These are phyloP conservation scores for Anaeramoeba ignava DNA, from an alignment of 78 protist genomes.

Conservation along the genomic window DNA sequence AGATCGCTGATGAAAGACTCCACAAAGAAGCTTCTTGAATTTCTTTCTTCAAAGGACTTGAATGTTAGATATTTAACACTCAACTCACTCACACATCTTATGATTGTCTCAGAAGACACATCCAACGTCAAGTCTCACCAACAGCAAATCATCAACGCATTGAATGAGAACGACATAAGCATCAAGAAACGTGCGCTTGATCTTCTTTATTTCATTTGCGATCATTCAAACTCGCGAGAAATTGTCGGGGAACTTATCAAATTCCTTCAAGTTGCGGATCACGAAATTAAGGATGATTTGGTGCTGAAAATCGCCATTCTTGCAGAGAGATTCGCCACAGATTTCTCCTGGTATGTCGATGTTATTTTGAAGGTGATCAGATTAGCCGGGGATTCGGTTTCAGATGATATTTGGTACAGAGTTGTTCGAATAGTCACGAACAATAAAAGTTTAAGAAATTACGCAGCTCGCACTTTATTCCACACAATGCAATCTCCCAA, in stretches of 20 bases:
- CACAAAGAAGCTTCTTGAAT: constrained; percentile 46
- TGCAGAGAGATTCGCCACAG: constrained; percentile 75
- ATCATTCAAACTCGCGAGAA: constrained; percentile 27
- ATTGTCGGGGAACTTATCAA: constrained; percentile 70
- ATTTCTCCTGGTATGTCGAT: constrained; percentile 82
- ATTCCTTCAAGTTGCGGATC: constrained; percentile 59
- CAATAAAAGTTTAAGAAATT: constrained; percentile 59
- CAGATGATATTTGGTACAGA: constrained; percentile 83
- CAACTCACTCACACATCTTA: constrained; percentile 42
- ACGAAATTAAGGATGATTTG: constrained; percentile 70
- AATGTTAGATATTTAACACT: constrained; percentile 80
- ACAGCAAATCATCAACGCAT: constrained; percentile 13
- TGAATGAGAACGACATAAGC: constrained; percentile 58
- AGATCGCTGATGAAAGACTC: constrained; percentile 30
- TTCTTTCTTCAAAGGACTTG: constrained; percentile 66
- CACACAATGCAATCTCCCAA: background rate
- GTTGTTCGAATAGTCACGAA: constrained; percentile 85
- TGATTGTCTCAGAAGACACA: constrained; percentile 6
- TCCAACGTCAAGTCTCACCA: constrained; percentile 4
- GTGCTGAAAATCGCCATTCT: constrained; percentile 82
- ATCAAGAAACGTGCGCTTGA: constrained; percentile 80
- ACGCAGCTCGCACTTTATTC: constrained; percentile 66
- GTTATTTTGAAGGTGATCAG: constrained; percentile 59
- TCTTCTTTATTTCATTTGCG: constrained; percentile 79
- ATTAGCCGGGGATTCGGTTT: constrained; percentile 75